Conservation (phyloP, 1,139 yeast genomes). For the Wickerhamiella infanticola region DNA sequence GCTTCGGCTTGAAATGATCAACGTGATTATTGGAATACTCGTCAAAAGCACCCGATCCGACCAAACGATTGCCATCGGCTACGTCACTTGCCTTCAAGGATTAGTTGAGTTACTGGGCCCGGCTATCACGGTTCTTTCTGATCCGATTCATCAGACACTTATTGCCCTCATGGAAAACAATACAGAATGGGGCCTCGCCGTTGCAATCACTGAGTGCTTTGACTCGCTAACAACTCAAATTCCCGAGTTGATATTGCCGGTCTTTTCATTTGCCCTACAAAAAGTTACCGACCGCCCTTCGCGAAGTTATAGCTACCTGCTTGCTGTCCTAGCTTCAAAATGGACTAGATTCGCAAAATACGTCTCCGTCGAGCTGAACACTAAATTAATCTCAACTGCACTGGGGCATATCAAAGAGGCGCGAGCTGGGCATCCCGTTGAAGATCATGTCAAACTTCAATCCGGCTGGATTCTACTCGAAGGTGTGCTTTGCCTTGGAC, state of each 20-base stretch:
- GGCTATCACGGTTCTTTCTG: slow-evolving; percentile 19
- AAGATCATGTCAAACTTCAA: slow-evolving; percentile 7
- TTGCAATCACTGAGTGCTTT: slow-evolving; percentile 5
- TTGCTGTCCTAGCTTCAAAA: slow-evolving; percentile 9
- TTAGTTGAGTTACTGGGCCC: slow-evolving; percentile 21
- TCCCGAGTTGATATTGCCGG: slow-evolving; percentile 9
- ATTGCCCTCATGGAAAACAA: slow-evolving; percentile 9
- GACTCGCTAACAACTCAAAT: slow-evolving; percentile 6
- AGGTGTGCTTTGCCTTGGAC: slow-evolving; percentile 62
- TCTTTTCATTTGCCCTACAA: slow-evolving; percentile 1
- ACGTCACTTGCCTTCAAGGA: slow-evolving; percentile 12
- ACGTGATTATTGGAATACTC: slow-evolving; percentile 1
- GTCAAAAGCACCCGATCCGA: slow-evolving; percentile 3
- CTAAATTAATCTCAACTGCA: slow-evolving; percentile 8
- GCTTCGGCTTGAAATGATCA: slow-evolving; percentile 1
- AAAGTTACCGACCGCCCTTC: slow-evolving; percentile 1
- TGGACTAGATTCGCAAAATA: slow-evolving; percentile 7
- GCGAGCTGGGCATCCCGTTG: slow-evolving; percentile 4
- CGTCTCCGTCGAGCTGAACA: slow-evolving; percentile 11
- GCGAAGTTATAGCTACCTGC: slow-evolving; percentile 9
- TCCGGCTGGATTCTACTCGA: slow-evolving; percentile 56
- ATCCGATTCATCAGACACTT: slow-evolving; percentile 12
- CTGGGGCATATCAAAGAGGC: slow-evolving; percentile 6
- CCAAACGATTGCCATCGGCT: slow-evolving; percentile 8
- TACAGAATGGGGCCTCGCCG: neutral